Evolutionary conservation across 495 filamentous ascomycete species (phyloP), one percentile per base, ranked within the genome.

Genomic region (Durotheca rogersii): DNA sequence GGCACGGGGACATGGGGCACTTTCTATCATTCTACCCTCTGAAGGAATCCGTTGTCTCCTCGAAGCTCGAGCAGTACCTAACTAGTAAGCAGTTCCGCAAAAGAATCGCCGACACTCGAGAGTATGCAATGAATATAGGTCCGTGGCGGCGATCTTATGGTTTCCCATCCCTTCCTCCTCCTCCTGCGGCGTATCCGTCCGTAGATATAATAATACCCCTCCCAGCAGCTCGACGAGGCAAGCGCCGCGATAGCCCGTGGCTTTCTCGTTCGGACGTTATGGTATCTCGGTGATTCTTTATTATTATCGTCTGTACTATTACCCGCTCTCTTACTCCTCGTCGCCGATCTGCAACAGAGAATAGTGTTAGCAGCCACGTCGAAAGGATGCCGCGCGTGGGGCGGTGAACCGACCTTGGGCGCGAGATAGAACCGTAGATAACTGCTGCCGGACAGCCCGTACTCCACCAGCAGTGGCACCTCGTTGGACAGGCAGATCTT

Each of bases 361-460:
- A 19, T 4, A 32, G 16, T 15, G 34, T 59, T 50, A 65, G 51
- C 12, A 40, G 23, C 2, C 3, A 14, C 34, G 3, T 2, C 4
- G 23, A 9, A 7, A 42, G 25, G 15, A 10, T 40, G 16, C 41
- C 31, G 9, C 16, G 34, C 4, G 30, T 17, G n/a, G 15, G 12
- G 32, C 20, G 37, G 7, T 33, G 30, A 39, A 70, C 78, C 36
- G 72, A 89, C 87, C 90, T 99, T 99, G 41, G 93, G 93, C 58
- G 93, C 93, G 43, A 99, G 83, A 71, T 96, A 99, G 82, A 96
- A 99, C 55, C 94, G 78, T 66, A 98, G 71, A 67, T 88, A 91
- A 67, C 92, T 94, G 75, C 83, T 89, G 53, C 85, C 87, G 31
- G 76, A 72, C 50, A 97, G 76, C 37, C 71, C 77, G 62, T 96